Conservation (phyloP, 176 grass and related monocot species). For the Miscanthus lutarioriparius region DNA sequence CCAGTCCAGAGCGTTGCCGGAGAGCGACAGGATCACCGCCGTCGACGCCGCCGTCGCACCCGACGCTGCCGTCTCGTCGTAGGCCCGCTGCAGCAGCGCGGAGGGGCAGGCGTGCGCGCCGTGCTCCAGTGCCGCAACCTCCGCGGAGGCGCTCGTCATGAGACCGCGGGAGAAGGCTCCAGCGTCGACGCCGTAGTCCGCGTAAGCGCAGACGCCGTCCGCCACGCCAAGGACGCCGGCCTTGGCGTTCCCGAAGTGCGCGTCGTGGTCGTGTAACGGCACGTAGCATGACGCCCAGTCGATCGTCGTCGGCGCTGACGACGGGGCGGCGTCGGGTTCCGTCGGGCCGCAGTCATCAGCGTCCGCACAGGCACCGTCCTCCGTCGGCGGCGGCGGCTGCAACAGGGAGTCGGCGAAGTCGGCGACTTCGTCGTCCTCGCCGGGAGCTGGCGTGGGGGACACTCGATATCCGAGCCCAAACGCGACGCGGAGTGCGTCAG, state of each 20-base stretch:
- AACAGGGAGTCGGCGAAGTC: neutral
- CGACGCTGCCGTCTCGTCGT: neutral
- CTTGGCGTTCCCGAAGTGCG: neutral
- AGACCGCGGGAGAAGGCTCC: slow-evolving; percentile 21
- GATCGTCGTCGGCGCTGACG: neutral
- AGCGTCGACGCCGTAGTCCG: slow-evolving; percentile 2
- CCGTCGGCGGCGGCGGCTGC: neutral
- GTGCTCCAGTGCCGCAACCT: neutral
- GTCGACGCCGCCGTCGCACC: neutral
- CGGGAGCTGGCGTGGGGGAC: neutral
- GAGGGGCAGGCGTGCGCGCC: neutral
- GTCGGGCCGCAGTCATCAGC: neutral
- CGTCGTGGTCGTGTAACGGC: slow-evolving; percentile 3
- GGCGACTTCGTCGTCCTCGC: neutral
- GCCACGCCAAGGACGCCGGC: slow-evolving; percentile 22
- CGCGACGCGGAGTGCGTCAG: neutral
- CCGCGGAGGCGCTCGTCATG: neutral
- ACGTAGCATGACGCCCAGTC: slow-evolving; percentile 22
- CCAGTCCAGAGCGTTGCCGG: slow-evolving; percentile 10
- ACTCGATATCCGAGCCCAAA: neutral
- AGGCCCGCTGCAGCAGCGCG: slow-evolving; percentile 24
- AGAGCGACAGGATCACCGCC: slow-evolving; percentile 20
- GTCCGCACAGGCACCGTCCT: neutral
- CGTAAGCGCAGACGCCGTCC: slow-evolving; percentile 39
- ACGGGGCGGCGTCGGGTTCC: too few relatives aligned